Base-by-base conservation (phyloP, 306 rosid genomes). In the Cicer chorassanicum region DNA sequence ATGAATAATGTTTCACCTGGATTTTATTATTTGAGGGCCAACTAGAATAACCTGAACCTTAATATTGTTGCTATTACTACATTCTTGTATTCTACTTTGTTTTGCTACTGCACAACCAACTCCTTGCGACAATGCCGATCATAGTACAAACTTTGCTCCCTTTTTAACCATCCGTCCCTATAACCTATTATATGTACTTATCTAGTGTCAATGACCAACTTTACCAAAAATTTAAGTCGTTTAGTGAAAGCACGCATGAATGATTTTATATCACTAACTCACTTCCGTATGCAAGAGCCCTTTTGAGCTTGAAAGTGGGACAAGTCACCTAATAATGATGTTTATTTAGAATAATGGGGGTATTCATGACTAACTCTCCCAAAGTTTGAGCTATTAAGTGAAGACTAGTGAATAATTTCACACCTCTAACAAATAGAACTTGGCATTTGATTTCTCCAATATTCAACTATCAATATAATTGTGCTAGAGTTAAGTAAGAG, bases 401-500 rank as follows among this genome's bases (percentile, higher is more conserved):
- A 45, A 53, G 43, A 10, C 6, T 64, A 44, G 4, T 55, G 11
- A 73, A 66, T 45, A 21, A 2, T 66, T 80, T 65, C 70, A 65
- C 68, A 38, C 68, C 18, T 79, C 49, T 60, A 56, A 68, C 65
- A 59, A 73, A 56, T 13, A 21, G 16, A 46, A 53, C 76, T 34
- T 19, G 62, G 6, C 70, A 29, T 79, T 72, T 74, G 53, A 74
- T 70, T 65, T 46, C 60, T 64, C 54, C 48, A 44, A 54, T 64
- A 13, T 78, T 19, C 77, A 73, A 51, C 57, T 48, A 53, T 9
- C 78, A 54, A 45, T 65, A 69, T 80, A 78, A 21, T 73, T 76
- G 72, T 70, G 57, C 80, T 70, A 29, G 38, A 64, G 75, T 66
- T 44, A 41, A n/a, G 43, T 48, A 29, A 69, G 44, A 54, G 29